Base-by-base conservation (phyloP, 176 grass and related monocot species). In the Oryza meyeriana region DNA sequence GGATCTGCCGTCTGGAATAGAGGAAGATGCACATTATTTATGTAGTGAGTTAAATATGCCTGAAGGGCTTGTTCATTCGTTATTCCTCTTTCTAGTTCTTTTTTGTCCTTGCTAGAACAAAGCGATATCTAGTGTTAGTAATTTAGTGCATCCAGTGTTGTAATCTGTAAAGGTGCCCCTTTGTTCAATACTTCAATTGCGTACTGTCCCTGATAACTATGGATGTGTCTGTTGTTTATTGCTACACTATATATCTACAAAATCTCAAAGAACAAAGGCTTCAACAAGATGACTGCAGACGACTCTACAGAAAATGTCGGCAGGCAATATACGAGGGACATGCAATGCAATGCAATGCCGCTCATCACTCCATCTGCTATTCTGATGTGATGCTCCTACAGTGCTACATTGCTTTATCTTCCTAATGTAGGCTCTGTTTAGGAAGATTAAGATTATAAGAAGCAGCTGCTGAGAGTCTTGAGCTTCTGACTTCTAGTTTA, bases 11-110 rank as follows among this genome's bases (percentile, higher is more conserved):
- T 71, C 55, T 83, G 86, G 66, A 65, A 71, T 55, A 65, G 74
- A 58, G 79, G 80, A 88, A 72, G 66, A 18, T 83, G 80, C 66
- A 57, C 58, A 78, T 63, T 82, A 41, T 66, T 83, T 88, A 83
- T 75, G 13, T 66, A 88, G 74, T 47, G 7, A 66, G 70, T 66
- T 78, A 30, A 35, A 17, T 64, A 48, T 20, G 52, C 38, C 14
- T 32, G 20, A 47, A 72, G 29, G 34, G 66, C 25, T 35, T 65
- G 75, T 65, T 16, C 67, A 52, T 72, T 25, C 76, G 34, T 66
- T 67, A 22, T 47, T 83, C 8, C 40, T 71, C 28, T 34, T 50
- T 61, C 27, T 81, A 52, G 47, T 68, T 64, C 12, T 42, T 47
- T 57, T 67, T 50, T 52, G 16, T 52, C 31, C 40, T 76, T 36